A percentile compares a stretch with the other conserved stretches of the same genome.
Conservation (phyloP, 2,329 filamentous ascomycete species). For the Cercospora sp. region DNA sequence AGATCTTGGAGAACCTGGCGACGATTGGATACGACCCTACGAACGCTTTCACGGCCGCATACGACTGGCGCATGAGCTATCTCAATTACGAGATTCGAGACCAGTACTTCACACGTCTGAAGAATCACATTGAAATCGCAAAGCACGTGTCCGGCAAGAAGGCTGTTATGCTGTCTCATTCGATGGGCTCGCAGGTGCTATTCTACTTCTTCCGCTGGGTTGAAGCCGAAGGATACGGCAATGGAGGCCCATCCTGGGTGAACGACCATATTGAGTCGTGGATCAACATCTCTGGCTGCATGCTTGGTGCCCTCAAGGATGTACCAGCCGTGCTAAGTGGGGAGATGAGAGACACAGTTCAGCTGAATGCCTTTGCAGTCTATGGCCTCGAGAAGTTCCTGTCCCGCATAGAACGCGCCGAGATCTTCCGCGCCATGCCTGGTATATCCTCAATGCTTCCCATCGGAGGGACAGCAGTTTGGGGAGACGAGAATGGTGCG, state of each 20-base stretch:
- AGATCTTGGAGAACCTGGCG: constrained; percentile 94
- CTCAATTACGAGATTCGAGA: constrained; percentile 85
- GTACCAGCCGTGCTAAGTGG: constrained; percentile 87
- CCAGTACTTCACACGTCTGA: constrained; percentile 89
- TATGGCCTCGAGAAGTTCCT: constrained; percentile 97
- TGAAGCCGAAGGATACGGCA: constrained; percentile 72
- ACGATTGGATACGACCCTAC: constrained; percentile 94
- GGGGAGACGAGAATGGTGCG: constrained; percentile 84
- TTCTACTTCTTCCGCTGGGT: constrained; percentile 86
- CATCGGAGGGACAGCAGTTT: constrained; percentile 89
- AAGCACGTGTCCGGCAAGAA: constrained; percentile 74
- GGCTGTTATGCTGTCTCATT: constrained; percentile 84
- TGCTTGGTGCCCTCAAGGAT: constrained; percentile 92
- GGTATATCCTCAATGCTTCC: constrained; percentile 96
- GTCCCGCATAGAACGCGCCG: constrained; percentile 82
- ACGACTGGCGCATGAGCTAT: constrained; percentile 94
- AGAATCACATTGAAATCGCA: constrained; percentile 84
- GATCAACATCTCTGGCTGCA: constrained; percentile 98
- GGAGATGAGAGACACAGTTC: constrained; percentile 97
- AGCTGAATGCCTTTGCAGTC: constrained; percentile 93
- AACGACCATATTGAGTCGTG: constrained; percentile 86
- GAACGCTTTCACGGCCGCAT: constrained; percentile 66
- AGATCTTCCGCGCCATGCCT: constrained; percentile 95
- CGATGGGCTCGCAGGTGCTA: constrained; percentile 94
- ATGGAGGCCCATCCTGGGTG: constrained; percentile 84